phyloP scores from a whole-genome alignment of 2,329 filamentous ascomycete genomes.

The Trichoderma sp. region DNA sequence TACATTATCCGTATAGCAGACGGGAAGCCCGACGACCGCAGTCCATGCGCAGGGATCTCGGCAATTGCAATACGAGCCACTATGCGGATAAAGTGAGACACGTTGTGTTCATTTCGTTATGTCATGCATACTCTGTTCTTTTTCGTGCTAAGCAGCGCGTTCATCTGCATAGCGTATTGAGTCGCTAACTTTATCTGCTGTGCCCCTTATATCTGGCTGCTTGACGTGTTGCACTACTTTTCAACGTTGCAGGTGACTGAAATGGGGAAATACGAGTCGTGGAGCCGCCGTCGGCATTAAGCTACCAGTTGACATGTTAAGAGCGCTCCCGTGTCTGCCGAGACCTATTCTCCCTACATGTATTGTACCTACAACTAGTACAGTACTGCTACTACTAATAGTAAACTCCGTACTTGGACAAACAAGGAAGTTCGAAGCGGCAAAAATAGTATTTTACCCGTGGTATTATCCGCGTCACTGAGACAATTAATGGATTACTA shows the following conservation, averaged over 20 bases:
- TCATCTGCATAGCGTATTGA: background rate
- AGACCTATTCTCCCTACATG: background rate
- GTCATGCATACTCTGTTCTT: background rate
- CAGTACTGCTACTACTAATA: no score
- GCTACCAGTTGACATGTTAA: background rate
- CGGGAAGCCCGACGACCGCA: background rate
- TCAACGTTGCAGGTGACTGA: background rate
- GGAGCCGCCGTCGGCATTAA: conserved; percentile 5
- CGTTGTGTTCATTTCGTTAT: background rate
- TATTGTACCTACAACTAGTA: no score
- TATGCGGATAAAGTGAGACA: background rate
- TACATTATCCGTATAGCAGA: background rate
- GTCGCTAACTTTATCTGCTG: background rate
- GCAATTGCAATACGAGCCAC: background rate
- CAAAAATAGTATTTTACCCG: background rate
- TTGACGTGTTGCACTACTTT: background rate
- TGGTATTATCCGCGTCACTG: background rate
- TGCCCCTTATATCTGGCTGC: background rate
- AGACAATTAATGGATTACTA: background rate
- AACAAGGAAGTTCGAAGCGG: background rate
- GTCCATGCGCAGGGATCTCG: background rate
- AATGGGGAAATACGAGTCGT: background rate
- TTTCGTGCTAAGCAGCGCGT: background rate
- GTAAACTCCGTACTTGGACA: background rate
- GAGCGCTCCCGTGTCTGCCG: conserved; percentile 2